These are phyloP conservation scores for Paracoccidioides lutzii DNA, from an alignment of 2,329 filamentous ascomycete species.

Conservation along the genomic window DNA sequence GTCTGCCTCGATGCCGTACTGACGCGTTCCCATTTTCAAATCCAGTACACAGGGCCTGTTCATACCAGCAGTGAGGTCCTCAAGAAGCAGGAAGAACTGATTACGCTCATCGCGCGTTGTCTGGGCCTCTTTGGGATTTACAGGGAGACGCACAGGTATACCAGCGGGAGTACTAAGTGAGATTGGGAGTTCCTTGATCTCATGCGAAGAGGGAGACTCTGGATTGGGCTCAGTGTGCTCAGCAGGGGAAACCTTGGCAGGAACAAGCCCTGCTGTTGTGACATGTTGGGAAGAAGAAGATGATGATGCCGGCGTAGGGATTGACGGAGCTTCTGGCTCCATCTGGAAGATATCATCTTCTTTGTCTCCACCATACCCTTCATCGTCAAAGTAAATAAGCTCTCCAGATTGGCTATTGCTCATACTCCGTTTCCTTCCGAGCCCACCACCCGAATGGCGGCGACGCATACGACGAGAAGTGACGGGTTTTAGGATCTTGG, in stretches of 20 bases:
- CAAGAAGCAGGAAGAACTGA: slow-evolving; percentile 83
- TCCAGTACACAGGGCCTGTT: slow-evolving; percentile 92
- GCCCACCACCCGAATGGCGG: slow-evolving; percentile 75
- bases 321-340: slow-evolving; percentile 40
- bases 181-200: slow-evolving; percentile 7
- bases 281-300: neutral
- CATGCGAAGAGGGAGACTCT: slow-evolving; percentile 1
- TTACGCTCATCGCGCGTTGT: slow-evolving; percentile 46
- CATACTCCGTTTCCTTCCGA: slow-evolving; percentile 64
- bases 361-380: slow-evolving; percentile 69
- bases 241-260: neutral
- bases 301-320: too few species aligned
- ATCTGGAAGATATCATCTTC: slow-evolving; percentile 58
- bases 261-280: neutral
- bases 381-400: slow-evolving; percentile 82
- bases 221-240: slow-evolving; percentile 1
- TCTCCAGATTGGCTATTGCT: slow-evolving; percentile 55
- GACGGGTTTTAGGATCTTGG: slow-evolving; percentile 4
- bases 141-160: slow-evolving; percentile 34
- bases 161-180: slow-evolving; percentile 13
- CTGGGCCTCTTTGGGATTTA: slow-evolving; percentile 67
- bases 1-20: slow-evolving; percentile 85
- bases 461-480: slow-evolving; percentile 36
- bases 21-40: slow-evolving; percentile 95
- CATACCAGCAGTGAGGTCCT: slow-evolving; percentile 95